These are phyloP conservation scores for Adenanthera pavonina DNA, from an alignment of 306 rosid genomes.

Conservation along the genomic window DNA sequence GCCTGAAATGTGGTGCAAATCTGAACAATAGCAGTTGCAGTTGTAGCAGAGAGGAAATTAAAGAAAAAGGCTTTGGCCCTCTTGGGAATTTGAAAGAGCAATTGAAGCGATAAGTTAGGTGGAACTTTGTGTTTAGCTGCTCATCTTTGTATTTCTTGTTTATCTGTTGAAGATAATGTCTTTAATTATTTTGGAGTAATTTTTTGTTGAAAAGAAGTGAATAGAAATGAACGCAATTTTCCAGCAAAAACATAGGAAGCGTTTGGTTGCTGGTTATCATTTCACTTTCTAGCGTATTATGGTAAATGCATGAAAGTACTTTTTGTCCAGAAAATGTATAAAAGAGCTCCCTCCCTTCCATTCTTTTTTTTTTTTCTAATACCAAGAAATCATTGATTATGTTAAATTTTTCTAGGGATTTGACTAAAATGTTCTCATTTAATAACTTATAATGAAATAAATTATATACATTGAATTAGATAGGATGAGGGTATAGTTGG, in stretches of 20 bases:
- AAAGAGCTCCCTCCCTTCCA: too few species aligned
- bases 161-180: background rate
- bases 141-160: background rate
- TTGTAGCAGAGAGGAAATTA: conserved; percentile 57
- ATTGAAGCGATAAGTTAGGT: conserved; percentile 49
- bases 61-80: conserved; percentile 61
- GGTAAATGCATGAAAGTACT: too few species aligned
- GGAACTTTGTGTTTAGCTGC: background rate
- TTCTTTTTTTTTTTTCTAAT: too few species aligned
- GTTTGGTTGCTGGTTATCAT: too few species aligned
- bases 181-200: background rate
- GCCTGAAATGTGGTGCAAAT: conserved; percentile 79
- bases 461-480: too few species aligned
- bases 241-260: background rate
- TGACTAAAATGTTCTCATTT: too few species aligned
- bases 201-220: background rate
- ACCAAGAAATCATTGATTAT: too few species aligned
- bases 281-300: too few species aligned
- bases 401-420: too few species aligned
- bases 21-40: conserved; percentile 68
- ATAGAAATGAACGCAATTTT: background rate
- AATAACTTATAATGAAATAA: too few species aligned
- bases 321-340: too few species aligned
- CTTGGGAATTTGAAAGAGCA: conserved; percentile 69
- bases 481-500: too few species aligned